Evolutionary conservation across 2,329 filamentous ascomycete species (phyloP), one percentile per base, ranked within the genome.

Genomic region (Fusarium sp.): DNA sequence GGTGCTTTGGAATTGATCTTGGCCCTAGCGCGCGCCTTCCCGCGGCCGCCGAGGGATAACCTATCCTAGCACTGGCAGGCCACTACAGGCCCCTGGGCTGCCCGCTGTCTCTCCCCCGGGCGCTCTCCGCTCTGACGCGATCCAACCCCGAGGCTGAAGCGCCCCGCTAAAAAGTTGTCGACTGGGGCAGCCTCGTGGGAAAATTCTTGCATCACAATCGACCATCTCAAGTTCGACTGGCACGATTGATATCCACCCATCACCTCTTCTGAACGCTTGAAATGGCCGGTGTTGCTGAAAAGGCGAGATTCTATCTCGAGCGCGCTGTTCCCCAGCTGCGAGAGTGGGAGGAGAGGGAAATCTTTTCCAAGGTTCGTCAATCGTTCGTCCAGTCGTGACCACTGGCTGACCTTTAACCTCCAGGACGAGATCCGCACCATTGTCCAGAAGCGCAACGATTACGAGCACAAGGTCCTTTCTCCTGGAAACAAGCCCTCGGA

Each of bases 271-370:
- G 35, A 59, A 48, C 13, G 35, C 31, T 31, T 18, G 74, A 61
- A 7, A 97, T 98, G 95, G 90, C 95, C 2, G 93, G 91, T 48
- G 92, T 97, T 68, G 93, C 94, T 73, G 97, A 98, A 81, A 98
- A 98, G 85, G 97, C 96, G 65, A 94, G 96, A 68, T 98, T 96
- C 85, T 98, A 94, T 84, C 90, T 98, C 74, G 97, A 99, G 86
- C 93, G 96, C 77, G 93, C 94, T 3, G 94, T 98, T 50, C 95
- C 95, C 18, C 95, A 98, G 83, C 89, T 99, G 67, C 94, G 95
- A 73, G 95, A 98, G 79, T 97, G 95, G 83, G 94, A 97, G 84
- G 91, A 94, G 75, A 98, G 98, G 83, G 92, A 94, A 78, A 93
- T 99, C 77, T 99, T 99, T 85, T 91, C 89, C 71, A 92, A 93